These are phyloP conservation scores for Eucalyptus brandiana DNA, from an alignment of 345 rosid genomes.

Conservation along the genomic window DNA sequence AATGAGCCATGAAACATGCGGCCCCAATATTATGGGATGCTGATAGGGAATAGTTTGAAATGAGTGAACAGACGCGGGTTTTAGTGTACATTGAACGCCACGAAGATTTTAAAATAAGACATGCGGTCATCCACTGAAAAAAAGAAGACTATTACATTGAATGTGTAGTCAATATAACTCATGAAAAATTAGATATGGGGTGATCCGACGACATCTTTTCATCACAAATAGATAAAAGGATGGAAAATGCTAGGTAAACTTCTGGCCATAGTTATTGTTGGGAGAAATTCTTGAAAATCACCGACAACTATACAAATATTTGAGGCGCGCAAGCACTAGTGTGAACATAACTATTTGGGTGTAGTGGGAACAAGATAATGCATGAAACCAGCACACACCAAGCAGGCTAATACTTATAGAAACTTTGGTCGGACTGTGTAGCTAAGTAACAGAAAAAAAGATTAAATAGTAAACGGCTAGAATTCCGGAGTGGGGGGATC, in stretches of 20 bases:
- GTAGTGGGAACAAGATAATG: neutral
- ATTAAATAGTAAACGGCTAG: neutral
- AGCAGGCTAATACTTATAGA: neutral
- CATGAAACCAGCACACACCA: neutral
- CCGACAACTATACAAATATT: too few species aligned
- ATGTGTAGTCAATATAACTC: neutral
- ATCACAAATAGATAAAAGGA: neutral
- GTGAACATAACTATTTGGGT: neutral
- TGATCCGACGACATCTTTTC: neutral
- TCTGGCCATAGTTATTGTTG: neutral
- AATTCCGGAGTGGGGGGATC: neutral
- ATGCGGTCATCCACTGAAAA: neutral
- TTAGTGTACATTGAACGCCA: neutral
- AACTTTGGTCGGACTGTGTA: fast-evolving
- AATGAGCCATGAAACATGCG: neutral
- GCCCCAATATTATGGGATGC: neutral
- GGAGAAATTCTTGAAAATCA: too few species aligned
- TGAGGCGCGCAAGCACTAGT: neutral
- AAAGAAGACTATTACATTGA: neutral
- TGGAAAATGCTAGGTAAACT: neutral
- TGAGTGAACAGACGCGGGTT: neutral
- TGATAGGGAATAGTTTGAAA: neutral
- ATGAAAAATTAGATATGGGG: neutral
- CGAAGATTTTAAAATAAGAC: neutral
- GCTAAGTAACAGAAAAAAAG: neutral